A percentile compares a stretch with the other conserved stretches of the same genome.
Conservation (phyloP, 768 basidiomycete species). For the Fomitopsis serialis region DNA sequence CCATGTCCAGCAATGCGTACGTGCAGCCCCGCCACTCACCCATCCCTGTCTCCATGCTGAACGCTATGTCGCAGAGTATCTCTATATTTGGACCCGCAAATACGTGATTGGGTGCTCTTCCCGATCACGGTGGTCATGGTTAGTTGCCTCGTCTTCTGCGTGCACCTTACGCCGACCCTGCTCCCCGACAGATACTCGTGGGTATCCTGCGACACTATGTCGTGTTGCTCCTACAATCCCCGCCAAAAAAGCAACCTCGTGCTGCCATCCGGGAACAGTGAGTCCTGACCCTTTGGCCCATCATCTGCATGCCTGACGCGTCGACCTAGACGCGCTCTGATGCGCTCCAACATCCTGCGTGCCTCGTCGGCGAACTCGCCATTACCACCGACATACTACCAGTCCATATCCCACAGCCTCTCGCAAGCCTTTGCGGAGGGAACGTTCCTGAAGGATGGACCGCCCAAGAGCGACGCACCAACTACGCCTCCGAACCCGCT, state of each 20-base stretch:
- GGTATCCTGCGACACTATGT: slow-evolving; percentile 93
- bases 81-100: slow-evolving; percentile 88
- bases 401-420: slow-evolving; percentile 69
- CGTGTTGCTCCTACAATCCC: slow-evolving; percentile 74
- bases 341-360: slow-evolving; percentile 80
- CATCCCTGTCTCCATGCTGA: background rate
- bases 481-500: slow-evolving; percentile 73
- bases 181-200: slow-evolving; percentile 66
- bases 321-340: slow-evolving; percentile 60
- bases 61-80: slow-evolving; percentile 30
- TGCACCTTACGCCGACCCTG: background rate
- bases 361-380: slow-evolving; percentile 78
- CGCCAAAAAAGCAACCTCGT: slow-evolving; percentile 75
- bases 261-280: slow-evolving; percentile 91
- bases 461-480: slow-evolving; percentile 54
- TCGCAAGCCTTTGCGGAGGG: slow-evolving; percentile 69
- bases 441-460: slow-evolving; percentile 81
- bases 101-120: slow-evolving; percentile 91
- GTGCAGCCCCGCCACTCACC: slow-evolving; percentile 3
- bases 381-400: slow-evolving; percentile 68
- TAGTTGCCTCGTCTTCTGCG: slow-evolving; percentile 20
- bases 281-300: slow-evolving; percentile 26
- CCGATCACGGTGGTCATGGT: slow-evolving; percentile 98
- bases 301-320: slow-evolving; percentile 3
- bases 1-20: slow-evolving; percentile 26